Evolutionary conservation across 257 asterid species (phyloP).

Genomic region (Capsicum pubescens): DNA sequence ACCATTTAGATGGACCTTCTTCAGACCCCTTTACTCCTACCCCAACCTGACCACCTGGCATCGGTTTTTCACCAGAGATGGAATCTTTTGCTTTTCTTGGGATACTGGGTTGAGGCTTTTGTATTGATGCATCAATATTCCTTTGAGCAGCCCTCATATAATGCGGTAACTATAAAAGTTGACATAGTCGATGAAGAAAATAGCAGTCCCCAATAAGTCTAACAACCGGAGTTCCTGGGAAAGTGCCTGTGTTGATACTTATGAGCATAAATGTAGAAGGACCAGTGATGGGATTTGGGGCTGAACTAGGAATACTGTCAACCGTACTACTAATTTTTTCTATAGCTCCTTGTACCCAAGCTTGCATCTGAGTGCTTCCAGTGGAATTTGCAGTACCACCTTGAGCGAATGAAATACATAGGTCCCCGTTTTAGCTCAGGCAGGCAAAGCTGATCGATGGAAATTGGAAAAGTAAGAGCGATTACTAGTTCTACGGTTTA

Average conservation of each 20-base stretch:
- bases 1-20: slow-evolving; percentile 85
- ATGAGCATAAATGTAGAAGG: slow-evolving; percentile 91
- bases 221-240: slow-evolving; percentile 99
- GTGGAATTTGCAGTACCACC: slow-evolving; percentile 85
- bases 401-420: slow-evolving; percentile 54
- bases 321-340: slow-evolving; percentile 89
- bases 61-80: slow-evolving; percentile 67
- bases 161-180: slow-evolving; percentile 87
- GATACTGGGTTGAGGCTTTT: slow-evolving; percentile 68
- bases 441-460: neutral
- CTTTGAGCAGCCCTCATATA: slow-evolving; percentile 73
- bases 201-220: slow-evolving; percentile 98
- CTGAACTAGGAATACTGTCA: slow-evolving; percentile 81
- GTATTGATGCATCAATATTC: slow-evolving; percentile 72
- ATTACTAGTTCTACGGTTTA: too few relatives aligned
- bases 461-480: too few relatives aligned
- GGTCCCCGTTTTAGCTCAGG: slow-evolving; percentile 29
- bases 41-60: slow-evolving; percentile 60
- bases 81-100: slow-evolving; percentile 74
- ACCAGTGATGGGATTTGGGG: slow-evolving; percentile 87
- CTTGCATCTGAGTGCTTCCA: slow-evolving; percentile 92
- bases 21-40: slow-evolving; percentile 78
- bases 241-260: slow-evolving; percentile 97
- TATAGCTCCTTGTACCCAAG: slow-evolving; percentile 99
- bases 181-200: slow-evolving; percentile 93